Percentiles rank a stretch among this genome's conserved stretches.
These are phyloP conservation scores for Hamamelis virginiana DNA, from an alignment of 164 flowering plant genomes.

Conservation along the genomic window DNA sequence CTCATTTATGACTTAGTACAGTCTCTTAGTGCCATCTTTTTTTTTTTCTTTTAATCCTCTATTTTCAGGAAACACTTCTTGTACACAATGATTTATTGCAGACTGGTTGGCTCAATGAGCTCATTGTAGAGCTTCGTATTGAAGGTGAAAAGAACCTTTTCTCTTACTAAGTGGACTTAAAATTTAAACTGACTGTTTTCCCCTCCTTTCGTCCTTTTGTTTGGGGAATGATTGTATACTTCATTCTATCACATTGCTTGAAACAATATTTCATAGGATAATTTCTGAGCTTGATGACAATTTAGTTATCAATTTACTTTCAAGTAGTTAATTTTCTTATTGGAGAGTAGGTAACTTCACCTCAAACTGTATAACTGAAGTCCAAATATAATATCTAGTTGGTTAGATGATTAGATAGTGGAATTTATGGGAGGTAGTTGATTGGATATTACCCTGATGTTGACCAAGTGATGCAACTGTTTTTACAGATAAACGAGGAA, in stretches of 20 bases:
- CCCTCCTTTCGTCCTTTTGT: not conserved
- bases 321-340: not conserved
- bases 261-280: not conserved
- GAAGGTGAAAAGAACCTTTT: constrained; percentile 46
- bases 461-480: too few species aligned
- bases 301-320: not conserved
- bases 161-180: not conserved
- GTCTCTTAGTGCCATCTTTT: not conserved
- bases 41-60: too few species aligned
- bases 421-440: too few species aligned
- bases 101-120: constrained; percentile 53
- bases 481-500: too few species aligned
- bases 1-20: not conserved
- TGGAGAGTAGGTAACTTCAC: not conserved
- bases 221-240: not conserved
- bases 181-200: not conserved
- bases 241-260: not conserved
- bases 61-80: constrained; percentile 87
- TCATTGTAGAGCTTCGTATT: constrained; percentile 50
- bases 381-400: not conserved
- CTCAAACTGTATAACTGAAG: not conserved
- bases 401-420: too few species aligned
- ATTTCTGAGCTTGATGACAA: not conserved
- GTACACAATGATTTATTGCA: constrained; percentile 74
- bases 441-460: too few species aligned